Percentiles rank a stretch among this genome's conserved stretches.
Conservation (phyloP, 352 stramenopile genomes). For the Pythium oligandrum region DNA sequence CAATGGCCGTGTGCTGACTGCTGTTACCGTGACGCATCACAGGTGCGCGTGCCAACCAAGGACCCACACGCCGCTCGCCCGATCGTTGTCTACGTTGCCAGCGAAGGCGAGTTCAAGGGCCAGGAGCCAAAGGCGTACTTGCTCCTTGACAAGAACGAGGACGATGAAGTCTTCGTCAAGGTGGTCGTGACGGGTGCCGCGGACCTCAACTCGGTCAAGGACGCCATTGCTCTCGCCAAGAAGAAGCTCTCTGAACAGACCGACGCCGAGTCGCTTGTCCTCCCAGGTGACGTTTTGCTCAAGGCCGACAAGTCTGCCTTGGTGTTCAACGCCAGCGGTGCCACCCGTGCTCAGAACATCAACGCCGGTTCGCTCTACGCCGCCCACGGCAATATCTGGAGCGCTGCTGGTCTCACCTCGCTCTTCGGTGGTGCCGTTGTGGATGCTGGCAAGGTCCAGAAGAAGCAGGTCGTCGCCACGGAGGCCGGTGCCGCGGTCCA, state of each 20-base stretch:
- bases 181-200: conserved; percentile 61
- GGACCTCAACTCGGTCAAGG: conserved; percentile 44
- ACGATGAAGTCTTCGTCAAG: conserved; percentile 60
- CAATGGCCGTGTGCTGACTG: too few species aligned
- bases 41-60: conserved; percentile 57
- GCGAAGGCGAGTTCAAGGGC: conserved; percentile 50
- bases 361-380: conserved; percentile 62
- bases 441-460: conserved; percentile 40
- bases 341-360: conserved; percentile 50
- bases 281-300: conserved; percentile 49
- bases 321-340: conserved; percentile 62
- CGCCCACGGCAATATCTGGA: conserved; percentile 73
- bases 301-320: conserved; percentile 63
- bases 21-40: too few species aligned
- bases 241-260: conserved; percentile 61
- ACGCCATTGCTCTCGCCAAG: conserved; percentile 60
- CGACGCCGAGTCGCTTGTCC: conserved; percentile 47
- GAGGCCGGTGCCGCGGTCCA: conserved; percentile 49
- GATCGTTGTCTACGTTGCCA: conserved; percentile 76
- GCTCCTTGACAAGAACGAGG: conserved; percentile 62
- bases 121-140: conserved; percentile 53
- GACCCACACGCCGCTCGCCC: conserved; percentile 61
- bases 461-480: conserved; percentile 51
- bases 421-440: conserved; percentile 68
- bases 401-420: conserved; percentile 53